phyloP scores from a whole-genome alignment of 768 basidiomycete species.

The Collybiopsis confluens region DNA sequence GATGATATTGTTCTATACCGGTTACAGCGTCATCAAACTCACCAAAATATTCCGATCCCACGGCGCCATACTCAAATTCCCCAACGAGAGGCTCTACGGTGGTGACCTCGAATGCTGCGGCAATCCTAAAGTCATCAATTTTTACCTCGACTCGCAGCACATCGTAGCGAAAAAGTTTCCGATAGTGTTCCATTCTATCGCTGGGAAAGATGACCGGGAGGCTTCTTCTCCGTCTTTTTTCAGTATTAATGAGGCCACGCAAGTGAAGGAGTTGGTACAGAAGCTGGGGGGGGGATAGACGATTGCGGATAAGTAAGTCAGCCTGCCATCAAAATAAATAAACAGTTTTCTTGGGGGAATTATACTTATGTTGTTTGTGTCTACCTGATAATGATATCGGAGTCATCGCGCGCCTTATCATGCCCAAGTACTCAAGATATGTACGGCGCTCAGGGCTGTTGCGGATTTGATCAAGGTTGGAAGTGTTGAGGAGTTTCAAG shows the following conservation, averaged over 20 bases:
- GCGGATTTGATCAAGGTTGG: no score
- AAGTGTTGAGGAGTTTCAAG: no score
- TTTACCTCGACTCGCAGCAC: constrained; percentile 32
- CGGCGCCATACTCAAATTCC: constrained; percentile 47
- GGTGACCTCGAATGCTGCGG: constrained; percentile 47
- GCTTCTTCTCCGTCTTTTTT: constrained; percentile 59
- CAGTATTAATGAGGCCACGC: constrained; percentile 50
- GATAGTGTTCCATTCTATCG: constrained; percentile 50
- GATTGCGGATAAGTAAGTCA: constrained; percentile 26
- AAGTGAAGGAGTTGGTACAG: constrained; percentile 45
- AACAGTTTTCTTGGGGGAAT: no score
- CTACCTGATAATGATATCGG: no score
- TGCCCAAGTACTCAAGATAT: no score
- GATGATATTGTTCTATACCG: background rate
- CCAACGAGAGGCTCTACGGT: constrained; percentile 54
- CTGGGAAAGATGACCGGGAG: constrained; percentile 53
- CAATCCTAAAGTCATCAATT: constrained; percentile 34
- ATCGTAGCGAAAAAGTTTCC: constrained; percentile 45
- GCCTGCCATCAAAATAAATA: no score
- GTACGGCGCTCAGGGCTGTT: no score
- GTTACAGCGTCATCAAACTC: constrained; percentile 50
- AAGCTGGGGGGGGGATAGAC: constrained; percentile 29
- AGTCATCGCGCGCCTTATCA: no score
- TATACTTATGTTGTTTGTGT: no score
- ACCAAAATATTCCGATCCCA: constrained; percentile 59